Evolutionary conservation across 768 basidiomycete genomes (phyloP), one percentile per base, ranked within the genome.

Genomic region (Phylloporus arenicola): DNA sequence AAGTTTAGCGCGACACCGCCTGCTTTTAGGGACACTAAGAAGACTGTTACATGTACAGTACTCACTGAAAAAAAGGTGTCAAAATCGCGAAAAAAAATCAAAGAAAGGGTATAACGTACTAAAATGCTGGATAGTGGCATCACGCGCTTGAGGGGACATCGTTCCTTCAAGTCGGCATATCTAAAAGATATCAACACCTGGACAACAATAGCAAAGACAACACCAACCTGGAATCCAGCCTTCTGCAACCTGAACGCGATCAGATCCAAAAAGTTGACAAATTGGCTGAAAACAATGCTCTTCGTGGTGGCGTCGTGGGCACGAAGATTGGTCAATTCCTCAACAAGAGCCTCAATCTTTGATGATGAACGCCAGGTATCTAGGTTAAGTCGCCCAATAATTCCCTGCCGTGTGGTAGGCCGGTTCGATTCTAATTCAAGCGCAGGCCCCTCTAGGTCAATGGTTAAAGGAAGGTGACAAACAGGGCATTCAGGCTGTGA

Each of bases 261-360:
- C 47, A 99, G 71, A 64, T 99, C 96, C 57, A 93, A 71, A 69
- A 92, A 91, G 65, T 86, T 90, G 34, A 93, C 91, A 63, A 95
- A 96, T 70, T 95, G 93, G 57, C 89, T 92, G 66, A 98, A 99
- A 16, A 99, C 95, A 45, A 99, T 80, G 67, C 89, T 92, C 73
- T 99, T 99, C 29, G 91, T 92, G 11, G 93, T 95, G 25, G 86
- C 77, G 64, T 97, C 91, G 62, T 93, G 80, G 54, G 76, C 67
- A 31, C 93, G 77, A 35, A 96, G 75, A 65, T 90, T 92, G 61
- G 79, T 83, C 47, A 99, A 70, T 70, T 99, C 96, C 68, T 99
- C 96, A 4, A 98, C 75, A 5, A 99, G 76, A 2, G 95, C 94
- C 65, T 99, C 96, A 38, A 98, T 91, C 75, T 98, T 99, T 5